Evolutionary conservation across 768 basidiomycete genomes (phyloP), one percentile per base, ranked within the genome.

Genomic region (Boletus insuetus): DNA sequence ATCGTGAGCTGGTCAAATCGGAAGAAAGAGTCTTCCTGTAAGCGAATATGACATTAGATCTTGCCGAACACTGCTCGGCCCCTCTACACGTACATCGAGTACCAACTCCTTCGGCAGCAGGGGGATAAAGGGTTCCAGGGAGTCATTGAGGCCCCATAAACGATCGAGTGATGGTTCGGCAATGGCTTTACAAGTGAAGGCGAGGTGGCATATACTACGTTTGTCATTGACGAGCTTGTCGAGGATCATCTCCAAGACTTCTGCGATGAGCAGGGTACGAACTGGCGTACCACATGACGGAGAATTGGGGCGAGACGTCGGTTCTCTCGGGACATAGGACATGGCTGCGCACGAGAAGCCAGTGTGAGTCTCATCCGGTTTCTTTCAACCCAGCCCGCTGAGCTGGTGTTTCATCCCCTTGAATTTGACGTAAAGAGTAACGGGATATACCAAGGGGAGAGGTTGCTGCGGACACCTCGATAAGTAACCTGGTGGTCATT

Each of bases 91-190:
- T 54, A 66, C 66, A 47, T 63, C 54, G 14, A 66, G 63, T 34
- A 12, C 43, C 44, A 68, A 37, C 32, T 65, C 63, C 9, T 38
- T 41, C 4, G 66, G 66, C 40, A 68, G 41, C 26, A 66, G 40
- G 39, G 63, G 9, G 34, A 66, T 49, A 26, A 65, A 66, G 8
- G 66, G 66, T 20, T 66, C 66, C 45, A 68, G 34, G 12, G 66
- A 63, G 46, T 63, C 49, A 16, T 68, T 65, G 2, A 63, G 56
- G 14, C 52, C 54, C 64, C 66, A 66, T 3, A 68, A 54, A 42
- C 58, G 66, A 34, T 68, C 65, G 13, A 68, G 63, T 0, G 59
- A 53, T 14, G 57, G 65, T 19, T 60, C 65, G 6, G 56, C 47
- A 11, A 63, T 49, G 19, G 50, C 22, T 46, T 56, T 68, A 58